Base-by-base conservation (phyloP, 345 rosid genomes). In the Jatropha curcas region DNA sequence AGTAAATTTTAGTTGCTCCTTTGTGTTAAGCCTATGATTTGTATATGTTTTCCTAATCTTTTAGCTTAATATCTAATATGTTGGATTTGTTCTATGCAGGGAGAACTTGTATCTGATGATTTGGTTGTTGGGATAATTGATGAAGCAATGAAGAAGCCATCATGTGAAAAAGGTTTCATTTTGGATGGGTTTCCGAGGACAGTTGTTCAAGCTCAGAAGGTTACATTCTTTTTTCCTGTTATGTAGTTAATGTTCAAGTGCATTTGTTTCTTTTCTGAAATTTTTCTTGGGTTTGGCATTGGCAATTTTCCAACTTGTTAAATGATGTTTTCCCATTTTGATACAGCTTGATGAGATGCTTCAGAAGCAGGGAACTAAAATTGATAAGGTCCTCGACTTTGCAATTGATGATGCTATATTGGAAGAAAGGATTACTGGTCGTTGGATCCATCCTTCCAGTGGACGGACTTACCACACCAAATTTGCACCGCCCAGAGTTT, bases 401-500 rank as follows among this genome's bases (percentile, higher is more conserved):
- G 92, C 93, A 1, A 87, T 93, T 1, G 91, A 89, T 59, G 98
- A 93, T 84, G 81, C 84, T 5, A 88, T 89, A 71, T 84, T 93
- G 79, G 98, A 91, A 86, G 98, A 93, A 78, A 88, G 98, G 82
- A 89, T 93, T 46, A 91, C 97, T 19, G 96, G 94, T 48, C 89
- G 98, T 75, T 93, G 97, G 98, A 86, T 93, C 69, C 98, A 93
- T 76, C 96, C 98, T 82, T 83, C 90, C 12, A 93, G 98, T 84
- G 97, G 98, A 34, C 88, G 97, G 79, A 83, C 90, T 65, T 93
- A 91, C 68, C 98, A 91, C 74, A 82, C 90, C 10, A 93, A 88
- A 76, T 93, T 86, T 57, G 88, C 96, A 27, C 97, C 98, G 78
- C 88, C 97, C 39, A 91, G 88, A 87, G 88, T 74, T 81, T 86